These are phyloP conservation scores for Cylindrotheca fusiformis DNA, from an alignment of 108 stramenopile species.

Conservation along the genomic window DNA sequence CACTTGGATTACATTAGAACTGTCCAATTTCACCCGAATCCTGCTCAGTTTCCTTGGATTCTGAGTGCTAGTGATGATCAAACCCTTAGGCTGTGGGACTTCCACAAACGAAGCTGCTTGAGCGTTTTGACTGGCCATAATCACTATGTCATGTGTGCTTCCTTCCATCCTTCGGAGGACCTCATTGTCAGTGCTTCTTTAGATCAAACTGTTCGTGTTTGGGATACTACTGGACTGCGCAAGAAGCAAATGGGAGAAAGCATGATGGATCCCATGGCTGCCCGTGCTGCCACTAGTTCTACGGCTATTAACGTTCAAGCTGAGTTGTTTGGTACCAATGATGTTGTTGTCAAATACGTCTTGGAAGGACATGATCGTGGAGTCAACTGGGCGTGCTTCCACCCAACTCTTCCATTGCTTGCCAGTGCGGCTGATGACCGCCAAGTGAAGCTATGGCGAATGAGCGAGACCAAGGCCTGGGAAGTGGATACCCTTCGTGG, in stretches of 20 bases:
- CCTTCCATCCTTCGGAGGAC: constrained; percentile 98
- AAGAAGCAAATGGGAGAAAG: constrained; percentile 90
- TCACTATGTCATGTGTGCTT: constrained; percentile 99
- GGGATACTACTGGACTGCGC: constrained; percentile 97
- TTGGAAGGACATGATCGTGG: constrained; percentile 99
- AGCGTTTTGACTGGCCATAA: constrained; percentile 99
- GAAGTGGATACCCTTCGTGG: constrained; percentile 99
- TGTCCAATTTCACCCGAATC: constrained; percentile 97
- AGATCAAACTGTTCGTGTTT: constrained; percentile 99
- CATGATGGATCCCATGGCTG: constrained; percentile 39
- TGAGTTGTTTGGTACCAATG: constrained; percentile 98
- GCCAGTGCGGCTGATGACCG: constrained; percentile 98
- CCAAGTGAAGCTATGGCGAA: constrained; percentile 99
- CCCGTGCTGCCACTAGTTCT: constrained; percentile 39
- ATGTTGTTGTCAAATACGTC: constrained; percentile 99
- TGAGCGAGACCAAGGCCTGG: constrained; percentile 99
- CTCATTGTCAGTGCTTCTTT: constrained; percentile 97
- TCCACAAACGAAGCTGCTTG: constrained; percentile 94
- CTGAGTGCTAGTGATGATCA: constrained; percentile 94
- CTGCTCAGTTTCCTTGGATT: constrained; percentile 95
- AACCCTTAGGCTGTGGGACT: constrained; percentile 99
- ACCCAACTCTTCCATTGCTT: constrained; percentile 96
- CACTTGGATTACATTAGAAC: constrained; percentile 99
- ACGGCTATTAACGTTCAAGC: constrained; percentile 90
- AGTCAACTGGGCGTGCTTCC: constrained; percentile 99